phyloP scores from a whole-genome alignment of 2,329 filamentous ascomycete genomes.

The Decorospora gaudefroyi region DNA sequence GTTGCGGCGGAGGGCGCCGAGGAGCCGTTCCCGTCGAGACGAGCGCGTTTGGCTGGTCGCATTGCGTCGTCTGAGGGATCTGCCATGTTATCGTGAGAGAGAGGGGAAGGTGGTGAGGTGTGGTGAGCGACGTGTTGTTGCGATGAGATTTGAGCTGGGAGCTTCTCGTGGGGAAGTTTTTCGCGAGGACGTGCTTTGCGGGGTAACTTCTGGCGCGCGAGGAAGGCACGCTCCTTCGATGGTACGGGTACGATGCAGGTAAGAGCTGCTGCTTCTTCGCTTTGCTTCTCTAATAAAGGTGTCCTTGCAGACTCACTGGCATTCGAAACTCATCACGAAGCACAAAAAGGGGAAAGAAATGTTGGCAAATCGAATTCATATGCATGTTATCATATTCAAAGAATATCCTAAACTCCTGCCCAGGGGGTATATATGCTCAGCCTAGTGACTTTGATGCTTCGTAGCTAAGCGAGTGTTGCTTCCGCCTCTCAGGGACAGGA shows the following conservation, averaged over 20 bases:
- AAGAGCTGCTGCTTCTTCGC: too few relatives aligned
- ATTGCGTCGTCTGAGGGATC: constrained; percentile 17
- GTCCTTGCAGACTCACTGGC: too few relatives aligned
- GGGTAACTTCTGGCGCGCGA: constrained; percentile 21
- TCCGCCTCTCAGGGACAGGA: constrained; percentile 18
- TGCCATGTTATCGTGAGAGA: constrained; percentile 17
- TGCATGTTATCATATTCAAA: constrained; percentile 5
- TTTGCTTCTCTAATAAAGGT: too few relatives aligned
- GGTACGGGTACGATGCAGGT: too few relatives aligned
- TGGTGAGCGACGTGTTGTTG: neutral
- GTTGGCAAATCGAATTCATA: constrained; percentile 7
- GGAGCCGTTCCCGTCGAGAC: constrained; percentile 31
- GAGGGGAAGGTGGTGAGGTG: constrained; percentile 2
- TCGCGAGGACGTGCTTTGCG: constrained; percentile 24
- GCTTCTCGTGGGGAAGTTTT: constrained; percentile 36
- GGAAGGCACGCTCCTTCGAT: too few relatives aligned
- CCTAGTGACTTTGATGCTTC: constrained; percentile 6
- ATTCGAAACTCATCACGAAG: too few relatives aligned
- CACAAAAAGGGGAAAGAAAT: constrained; percentile 1
- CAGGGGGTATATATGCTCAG: constrained; percentile 23
- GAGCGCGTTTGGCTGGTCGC: constrained; percentile 42
- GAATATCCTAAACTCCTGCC: constrained; percentile 15
- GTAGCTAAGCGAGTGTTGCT: constrained; percentile 22
- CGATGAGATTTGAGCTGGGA: constrained; percentile 9
- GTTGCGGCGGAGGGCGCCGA: constrained; percentile 11